These are phyloP conservation scores for Scytalidium sp. DNA, from an alignment of 2,329 filamentous ascomycete genomes.

Conservation along the genomic window DNA sequence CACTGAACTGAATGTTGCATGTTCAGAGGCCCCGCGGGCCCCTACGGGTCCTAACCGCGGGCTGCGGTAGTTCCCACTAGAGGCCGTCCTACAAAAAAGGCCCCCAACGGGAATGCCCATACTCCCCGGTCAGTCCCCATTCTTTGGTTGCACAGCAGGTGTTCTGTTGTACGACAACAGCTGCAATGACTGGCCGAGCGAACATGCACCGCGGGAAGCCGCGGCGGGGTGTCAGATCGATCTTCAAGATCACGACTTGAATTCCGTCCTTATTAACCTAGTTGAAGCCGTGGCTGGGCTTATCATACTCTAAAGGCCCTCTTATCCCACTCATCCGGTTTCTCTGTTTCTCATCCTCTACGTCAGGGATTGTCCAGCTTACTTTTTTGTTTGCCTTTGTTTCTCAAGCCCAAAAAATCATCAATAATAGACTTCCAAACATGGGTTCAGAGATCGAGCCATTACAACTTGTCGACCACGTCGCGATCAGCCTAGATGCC, in stretches of 20 bases:
- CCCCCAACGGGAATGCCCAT: not conserved
- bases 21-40: no score
- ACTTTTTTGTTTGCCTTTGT: not conserved
- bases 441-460: not conserved
- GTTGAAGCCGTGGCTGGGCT: not conserved
- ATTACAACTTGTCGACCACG: not conserved
- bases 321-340: not conserved
- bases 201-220: not conserved
- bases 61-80: no score
- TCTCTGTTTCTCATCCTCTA: not conserved
- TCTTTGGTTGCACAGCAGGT: not conserved
- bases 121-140: not conserved
- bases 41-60: no score
- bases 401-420: not conserved
- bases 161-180: not conserved
- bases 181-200: not conserved
- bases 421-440: not conserved
- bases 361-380: not conserved
- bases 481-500: constrained; percentile 5
- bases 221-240: not conserved
- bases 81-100: not conserved
- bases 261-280: not conserved
- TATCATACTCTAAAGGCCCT: not conserved
- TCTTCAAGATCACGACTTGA: not conserved
- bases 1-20: no score